A percentile compares a stretch with the other conserved stretches of the same genome.
Evolutionary conservation across 495 filamentous ascomycete genomes (phyloP).

Genomic region (Sphaerosporella brunnea): DNA sequence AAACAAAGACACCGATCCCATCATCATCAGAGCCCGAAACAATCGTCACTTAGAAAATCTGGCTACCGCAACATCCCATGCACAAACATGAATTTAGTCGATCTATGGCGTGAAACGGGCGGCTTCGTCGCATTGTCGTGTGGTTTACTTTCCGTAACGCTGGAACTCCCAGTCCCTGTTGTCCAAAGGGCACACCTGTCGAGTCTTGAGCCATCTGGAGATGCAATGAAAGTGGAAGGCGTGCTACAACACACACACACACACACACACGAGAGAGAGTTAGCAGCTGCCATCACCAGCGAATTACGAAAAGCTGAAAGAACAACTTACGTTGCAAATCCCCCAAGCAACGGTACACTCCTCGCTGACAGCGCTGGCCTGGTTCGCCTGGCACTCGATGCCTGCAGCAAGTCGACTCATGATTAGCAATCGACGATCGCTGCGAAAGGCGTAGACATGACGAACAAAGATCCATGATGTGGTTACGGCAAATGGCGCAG

Average conservation of each 20-base stretch:
- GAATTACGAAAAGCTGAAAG: neutral
- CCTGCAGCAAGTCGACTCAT: conserved; percentile 34
- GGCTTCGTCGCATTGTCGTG: no score
- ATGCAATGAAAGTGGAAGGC: conserved; percentile 99
- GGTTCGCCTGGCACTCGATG: conserved; percentile 99
- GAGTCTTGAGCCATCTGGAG: conserved; percentile 97
- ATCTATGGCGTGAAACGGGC: no score
- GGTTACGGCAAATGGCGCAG: conserved; percentile 97
- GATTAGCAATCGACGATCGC: neutral
- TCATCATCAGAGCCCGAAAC: no score
- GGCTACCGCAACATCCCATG: no score
- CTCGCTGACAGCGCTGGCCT: conserved; percentile 89
- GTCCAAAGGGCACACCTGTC: conserved; percentile 93
- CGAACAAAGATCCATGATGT: conserved; percentile 96
- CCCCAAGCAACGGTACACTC: conserved; percentile 99
- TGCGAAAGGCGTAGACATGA: neutral
- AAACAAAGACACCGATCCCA: no score
- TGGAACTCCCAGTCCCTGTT: conserved; percentile 99
- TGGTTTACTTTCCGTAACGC: conserved; percentile 69
- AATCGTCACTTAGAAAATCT: no score
- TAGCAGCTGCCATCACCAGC: neutral
- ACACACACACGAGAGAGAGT: neutral
- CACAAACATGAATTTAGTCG: no score
- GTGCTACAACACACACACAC: conserved; percentile 64
- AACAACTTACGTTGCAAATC: conserved; percentile 75